These are phyloP conservation scores for Pugionium dolabratum DNA, from an alignment of 345 rosid genomes.

Conservation along the genomic window DNA sequence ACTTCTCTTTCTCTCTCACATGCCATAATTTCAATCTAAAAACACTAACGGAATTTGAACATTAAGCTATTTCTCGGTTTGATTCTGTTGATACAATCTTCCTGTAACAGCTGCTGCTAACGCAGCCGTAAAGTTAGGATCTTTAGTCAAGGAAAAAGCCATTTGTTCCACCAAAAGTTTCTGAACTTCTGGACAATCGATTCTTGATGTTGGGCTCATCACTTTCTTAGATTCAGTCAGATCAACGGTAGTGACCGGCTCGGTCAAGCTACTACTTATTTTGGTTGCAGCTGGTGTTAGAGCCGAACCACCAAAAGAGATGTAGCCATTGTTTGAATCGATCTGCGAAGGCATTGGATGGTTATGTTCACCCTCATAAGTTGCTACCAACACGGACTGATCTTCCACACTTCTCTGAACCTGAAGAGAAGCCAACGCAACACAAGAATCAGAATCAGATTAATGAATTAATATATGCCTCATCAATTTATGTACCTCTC, in stretches of 20 bases:
- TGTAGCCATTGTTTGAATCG: conserved; percentile 51
- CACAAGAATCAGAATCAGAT: conserved; percentile 23
- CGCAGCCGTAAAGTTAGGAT: conserved; percentile 92
- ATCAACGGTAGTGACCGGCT: conserved; percentile 44
- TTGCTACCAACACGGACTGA: conserved; percentile 81
- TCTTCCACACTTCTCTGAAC: conserved; percentile 93
- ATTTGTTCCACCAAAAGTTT: conserved; percentile 85
- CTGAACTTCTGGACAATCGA: conserved; percentile 63
- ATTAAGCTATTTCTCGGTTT: conserved; percentile 45
- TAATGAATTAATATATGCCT: neutral
- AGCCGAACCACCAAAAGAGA: conserved; percentile 33
- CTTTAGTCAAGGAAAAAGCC: conserved; percentile 93
- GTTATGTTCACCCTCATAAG: conserved; percentile 97
- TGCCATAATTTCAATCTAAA: conserved; percentile 27
- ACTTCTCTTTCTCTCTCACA: neutral
- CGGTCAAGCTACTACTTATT: conserved; percentile 47
- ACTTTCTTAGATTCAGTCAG: conserved; percentile 33
- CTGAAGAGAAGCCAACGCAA: conserved; percentile 42
- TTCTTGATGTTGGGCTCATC: conserved; percentile 40
- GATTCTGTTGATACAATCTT: conserved; percentile 57
- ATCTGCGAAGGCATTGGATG: conserved; percentile 70
- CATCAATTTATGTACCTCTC: neutral
- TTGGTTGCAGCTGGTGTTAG: conserved; percentile 48
- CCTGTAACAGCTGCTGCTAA: conserved; percentile 91
- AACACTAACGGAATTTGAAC: conserved; percentile 16